Evolutionary conservation across 768 basidiomycete species (phyloP).

Genomic region (Boletus tomentosulus): DNA sequence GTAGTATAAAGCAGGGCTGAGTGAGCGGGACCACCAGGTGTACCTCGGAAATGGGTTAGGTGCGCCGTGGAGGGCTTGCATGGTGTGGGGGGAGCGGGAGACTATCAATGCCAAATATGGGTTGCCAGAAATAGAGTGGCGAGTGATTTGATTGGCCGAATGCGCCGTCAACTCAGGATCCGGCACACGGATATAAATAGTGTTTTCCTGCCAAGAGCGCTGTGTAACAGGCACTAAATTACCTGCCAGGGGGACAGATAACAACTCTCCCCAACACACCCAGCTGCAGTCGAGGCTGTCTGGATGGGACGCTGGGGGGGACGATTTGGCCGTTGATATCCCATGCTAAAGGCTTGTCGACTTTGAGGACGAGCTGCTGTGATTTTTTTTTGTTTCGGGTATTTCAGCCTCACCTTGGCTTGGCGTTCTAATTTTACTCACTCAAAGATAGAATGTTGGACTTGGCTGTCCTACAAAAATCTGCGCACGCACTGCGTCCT

Average conservation of each 20-base stretch:
- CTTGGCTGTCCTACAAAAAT: conserved; percentile 44
- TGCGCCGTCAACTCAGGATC: conserved; percentile 12
- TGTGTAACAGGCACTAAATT: conserved; percentile 27
- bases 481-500: conserved; percentile 18
- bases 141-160: conserved; percentile 21
- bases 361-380: neutral
- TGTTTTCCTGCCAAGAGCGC: conserved; percentile 26
- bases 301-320: neutral
- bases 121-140: conserved; percentile 11
- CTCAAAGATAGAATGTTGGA: conserved; percentile 45
- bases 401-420: conserved; percentile 37
- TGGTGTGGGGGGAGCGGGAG: neutral
- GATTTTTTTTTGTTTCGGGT: conserved; percentile 23
- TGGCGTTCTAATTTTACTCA: conserved; percentile 43
- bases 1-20: conserved; percentile 26
- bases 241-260: neutral
- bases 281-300: neutral
- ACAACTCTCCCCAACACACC: neutral
- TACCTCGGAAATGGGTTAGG: conserved; percentile 13
- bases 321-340: neutral
- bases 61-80: neutral
- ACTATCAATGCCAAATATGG: conserved; percentile 11
- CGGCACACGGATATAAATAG: conserved; percentile 29
- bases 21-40: conserved; percentile 15
- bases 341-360: no score